A percentile compares a stretch with the other conserved stretches of the same genome.
Evolutionary conservation across 805 yeast genomes (phyloP).

Genomic region (Pichia deserticola): DNA sequence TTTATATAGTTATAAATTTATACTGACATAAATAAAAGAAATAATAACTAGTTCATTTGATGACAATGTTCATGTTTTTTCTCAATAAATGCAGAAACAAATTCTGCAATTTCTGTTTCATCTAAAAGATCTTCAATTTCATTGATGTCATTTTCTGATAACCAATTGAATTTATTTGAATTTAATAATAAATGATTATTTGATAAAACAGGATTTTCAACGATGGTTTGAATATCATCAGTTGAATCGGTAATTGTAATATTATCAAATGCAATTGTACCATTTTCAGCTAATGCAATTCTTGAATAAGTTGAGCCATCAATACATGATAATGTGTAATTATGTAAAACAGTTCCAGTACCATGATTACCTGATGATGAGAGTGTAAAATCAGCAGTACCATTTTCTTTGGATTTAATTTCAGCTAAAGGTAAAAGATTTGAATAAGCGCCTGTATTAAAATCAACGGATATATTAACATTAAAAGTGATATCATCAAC

Average conservation of each 20-base stretch:
- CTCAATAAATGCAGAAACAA: neutral
- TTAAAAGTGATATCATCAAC: slow-evolving; percentile 18
- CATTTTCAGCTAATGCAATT: slow-evolving; percentile 27
- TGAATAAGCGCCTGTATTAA: slow-evolving; percentile 10
- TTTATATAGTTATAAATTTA: too few species aligned
- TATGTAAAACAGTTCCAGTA: slow-evolving; percentile 31
- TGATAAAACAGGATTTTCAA: neutral
- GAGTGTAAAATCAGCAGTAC: slow-evolving; percentile 36
- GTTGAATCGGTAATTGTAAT: slow-evolving; percentile 5
- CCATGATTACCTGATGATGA: slow-evolving; percentile 43
- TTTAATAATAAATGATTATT: neutral
- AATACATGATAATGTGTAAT: slow-evolving; percentile 22
- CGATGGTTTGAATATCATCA: neutral
- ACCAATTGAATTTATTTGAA: neutral
- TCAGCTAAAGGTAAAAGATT: slow-evolving; percentile 14
- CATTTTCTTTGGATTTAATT: slow-evolving; percentile 32
- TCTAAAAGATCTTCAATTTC: neutral
- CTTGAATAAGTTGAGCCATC: slow-evolving; percentile 22
- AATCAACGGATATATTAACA: slow-evolving; percentile 23
- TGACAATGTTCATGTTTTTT: too few species aligned
- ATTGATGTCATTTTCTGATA: neutral
- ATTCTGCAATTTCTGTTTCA: slow-evolving; percentile 2
- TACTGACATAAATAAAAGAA: too few species aligned
- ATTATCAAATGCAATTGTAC: slow-evolving; percentile 25
- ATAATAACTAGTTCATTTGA: neutral